These are phyloP conservation scores for Cynanchum wilfordii DNA, from an alignment of 257 asterid species.

Conservation along the genomic window DNA sequence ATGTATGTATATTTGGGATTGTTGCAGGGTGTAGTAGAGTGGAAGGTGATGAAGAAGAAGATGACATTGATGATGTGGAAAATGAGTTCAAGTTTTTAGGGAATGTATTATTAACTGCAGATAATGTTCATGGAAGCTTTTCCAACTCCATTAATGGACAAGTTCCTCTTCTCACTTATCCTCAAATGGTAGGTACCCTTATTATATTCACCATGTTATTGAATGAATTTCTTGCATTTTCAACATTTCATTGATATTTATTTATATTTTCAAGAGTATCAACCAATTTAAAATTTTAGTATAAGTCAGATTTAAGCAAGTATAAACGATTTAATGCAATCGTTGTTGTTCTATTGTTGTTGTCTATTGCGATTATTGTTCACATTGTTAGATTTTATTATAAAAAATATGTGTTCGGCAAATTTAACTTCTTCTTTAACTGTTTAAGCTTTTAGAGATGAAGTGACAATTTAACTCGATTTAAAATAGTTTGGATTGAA, in stretches of 20 bases:
- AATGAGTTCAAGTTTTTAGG: constrained; percentile 24
- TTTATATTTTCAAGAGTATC: no score
- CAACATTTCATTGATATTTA: background rate
- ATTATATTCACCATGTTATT: background rate
- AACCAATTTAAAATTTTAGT: no score
- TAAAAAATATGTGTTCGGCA: no score
- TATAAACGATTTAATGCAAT: no score
- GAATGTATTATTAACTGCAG: background rate
- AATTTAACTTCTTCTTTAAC: no score
- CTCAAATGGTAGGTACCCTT: constrained; percentile 10
- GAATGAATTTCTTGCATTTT: background rate
- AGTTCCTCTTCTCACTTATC: constrained; percentile 18
- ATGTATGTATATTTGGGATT: background rate
- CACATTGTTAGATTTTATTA: no score
- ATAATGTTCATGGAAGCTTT: background rate
- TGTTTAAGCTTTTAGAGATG: no score
- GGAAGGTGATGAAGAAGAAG: constrained; percentile 34
- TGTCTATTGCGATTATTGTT: no score
- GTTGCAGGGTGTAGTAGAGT: constrained; percentile 31
- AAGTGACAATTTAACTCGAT: no score
- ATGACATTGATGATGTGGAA: constrained; percentile 28
- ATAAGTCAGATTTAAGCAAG: no score
- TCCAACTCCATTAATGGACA: constrained; percentile 5
- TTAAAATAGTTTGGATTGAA: no score
- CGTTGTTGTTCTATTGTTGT: no score